phyloP scores from a whole-genome alignment of 768 basidiomycete genomes.

The Suillus subaureus region DNA sequence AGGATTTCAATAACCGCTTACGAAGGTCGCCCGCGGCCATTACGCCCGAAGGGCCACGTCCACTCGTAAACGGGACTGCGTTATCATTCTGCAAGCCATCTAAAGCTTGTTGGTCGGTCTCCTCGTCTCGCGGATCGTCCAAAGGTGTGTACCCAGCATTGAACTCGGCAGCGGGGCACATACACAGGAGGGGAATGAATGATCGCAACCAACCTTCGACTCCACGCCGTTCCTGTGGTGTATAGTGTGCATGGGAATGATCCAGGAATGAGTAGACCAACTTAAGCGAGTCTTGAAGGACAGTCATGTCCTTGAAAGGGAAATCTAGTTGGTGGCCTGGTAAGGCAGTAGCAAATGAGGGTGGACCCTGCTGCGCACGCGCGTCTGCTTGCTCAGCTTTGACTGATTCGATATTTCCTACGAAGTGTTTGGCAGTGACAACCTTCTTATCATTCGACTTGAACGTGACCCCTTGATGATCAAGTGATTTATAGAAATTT shows the following conservation, averaged over 20 bases:
- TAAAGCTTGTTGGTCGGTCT: constrained; percentile 29
- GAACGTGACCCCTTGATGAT: constrained; percentile 94
- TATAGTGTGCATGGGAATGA: constrained; percentile 77
- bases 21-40: constrained; percentile 70
- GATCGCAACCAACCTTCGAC: constrained; percentile 85
- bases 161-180: constrained; percentile 66
- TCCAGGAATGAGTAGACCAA: constrained; percentile 91
- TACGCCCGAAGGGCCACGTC: constrained; percentile 45
- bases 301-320: constrained; percentile 71
- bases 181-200: constrained; percentile 84
- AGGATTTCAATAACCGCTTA: constrained; percentile 78
- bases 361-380: constrained; percentile 27
- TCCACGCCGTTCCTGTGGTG: constrained; percentile 71
- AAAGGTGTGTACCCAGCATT: constrained; percentile 62
- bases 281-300: constrained; percentile 88
- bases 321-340: constrained; percentile 79
- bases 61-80: constrained; percentile 50
- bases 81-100: constrained; percentile 16
- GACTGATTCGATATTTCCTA: constrained; percentile 73
- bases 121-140: constrained; percentile 46
- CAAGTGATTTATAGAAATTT: constrained; percentile 97
- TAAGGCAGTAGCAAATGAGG: constrained; percentile 46
- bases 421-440: constrained; percentile 83
- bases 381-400: constrained; percentile 59
- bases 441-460: constrained; percentile 95